A percentile compares a stretch with the other conserved stretches of the same genome.
These are phyloP conservation scores for Termitomyces sp. DNA, from an alignment of 768 basidiomycete genomes.

Conservation along the genomic window DNA sequence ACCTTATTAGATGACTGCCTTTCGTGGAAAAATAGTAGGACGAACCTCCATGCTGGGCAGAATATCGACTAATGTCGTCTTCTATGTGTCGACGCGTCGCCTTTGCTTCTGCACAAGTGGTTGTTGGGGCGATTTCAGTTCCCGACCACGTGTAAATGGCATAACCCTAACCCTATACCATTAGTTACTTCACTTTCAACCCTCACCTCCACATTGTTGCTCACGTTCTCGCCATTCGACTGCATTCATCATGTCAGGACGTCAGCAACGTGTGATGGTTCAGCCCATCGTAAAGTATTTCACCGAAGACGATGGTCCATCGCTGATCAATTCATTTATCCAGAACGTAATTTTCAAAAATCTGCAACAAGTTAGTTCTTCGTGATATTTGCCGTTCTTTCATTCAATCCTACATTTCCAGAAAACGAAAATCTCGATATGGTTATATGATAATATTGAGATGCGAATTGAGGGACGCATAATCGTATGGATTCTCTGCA, in stretches of 20 bases:
- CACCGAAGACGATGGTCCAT: constrained; percentile 5
- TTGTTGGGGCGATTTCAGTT: constrained; percentile 4
- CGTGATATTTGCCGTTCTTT: constrained; percentile 2
- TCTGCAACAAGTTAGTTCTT: constrained; percentile 66
- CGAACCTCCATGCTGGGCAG: constrained; percentile 24
- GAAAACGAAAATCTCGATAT: constrained; percentile 85
- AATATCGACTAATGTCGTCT: constrained; percentile 5
- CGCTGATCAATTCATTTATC: neutral
- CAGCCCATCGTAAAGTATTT: constrained; percentile 87
- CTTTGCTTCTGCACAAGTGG: constrained; percentile 10
- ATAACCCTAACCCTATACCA: constrained; percentile 23
- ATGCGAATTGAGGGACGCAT: constrained; percentile 96
- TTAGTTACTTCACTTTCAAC: neutral
- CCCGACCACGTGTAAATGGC: constrained; percentile 18
- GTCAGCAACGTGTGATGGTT: constrained; percentile 97
- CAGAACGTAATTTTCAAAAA: constrained; percentile 99
- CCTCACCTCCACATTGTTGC: constrained; percentile 10
- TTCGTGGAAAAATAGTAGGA: constrained; percentile 2
- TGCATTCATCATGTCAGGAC: constrained; percentile 70
- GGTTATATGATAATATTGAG: constrained; percentile 96
- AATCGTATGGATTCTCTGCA: constrained; percentile 60
- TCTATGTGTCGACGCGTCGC: constrained; percentile 22
- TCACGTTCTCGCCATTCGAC: constrained; percentile 6
- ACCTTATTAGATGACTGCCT: constrained; percentile 7
- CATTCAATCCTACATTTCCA: constrained; percentile 10